Evolutionary conservation across 1,284 basidiomycete species (phyloP).

Genomic region (Microbotryum scabiosae): DNA sequence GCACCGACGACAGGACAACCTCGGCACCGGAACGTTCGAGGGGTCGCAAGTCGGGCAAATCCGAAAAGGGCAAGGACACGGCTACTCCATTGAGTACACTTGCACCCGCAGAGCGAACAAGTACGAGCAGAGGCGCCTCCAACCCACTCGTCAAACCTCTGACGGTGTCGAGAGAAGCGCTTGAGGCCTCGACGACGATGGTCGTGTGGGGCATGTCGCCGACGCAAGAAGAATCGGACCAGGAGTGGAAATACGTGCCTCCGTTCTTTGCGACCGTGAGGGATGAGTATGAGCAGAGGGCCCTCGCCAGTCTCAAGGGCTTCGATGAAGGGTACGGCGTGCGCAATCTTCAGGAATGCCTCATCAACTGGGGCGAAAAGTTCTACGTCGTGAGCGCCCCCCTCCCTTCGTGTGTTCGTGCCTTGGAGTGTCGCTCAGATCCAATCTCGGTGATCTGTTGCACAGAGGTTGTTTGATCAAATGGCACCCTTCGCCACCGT

Average conservation of each 20-base stretch:
- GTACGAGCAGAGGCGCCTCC: not conserved
- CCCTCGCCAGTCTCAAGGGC: constrained; percentile 16
- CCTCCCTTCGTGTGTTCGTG: not conserved
- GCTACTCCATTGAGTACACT: not conserved
- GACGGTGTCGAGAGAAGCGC: constrained; percentile 20
- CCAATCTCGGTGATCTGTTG: not conserved
- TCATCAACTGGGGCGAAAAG: constrained; percentile 23
- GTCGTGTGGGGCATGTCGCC: constrained; percentile 27
- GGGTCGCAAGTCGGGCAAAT: constrained; percentile 6
- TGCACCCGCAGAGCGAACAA: not conserved
- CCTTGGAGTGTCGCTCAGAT: not conserved
- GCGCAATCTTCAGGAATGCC: constrained; percentile 26
- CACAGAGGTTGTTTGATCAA: constrained; percentile 19
- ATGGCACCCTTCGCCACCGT: constrained; percentile 8
- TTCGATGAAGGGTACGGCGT: constrained; percentile 26
- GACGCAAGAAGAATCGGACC: constrained; percentile 1
- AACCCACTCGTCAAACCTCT: constrained; percentile 7
- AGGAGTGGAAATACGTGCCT: constrained; percentile 4
- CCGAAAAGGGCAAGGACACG: constrained; percentile 19
- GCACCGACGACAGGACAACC: not conserved
- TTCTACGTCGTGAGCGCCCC: constrained; percentile 2
- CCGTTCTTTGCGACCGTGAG: constrained; percentile 15
- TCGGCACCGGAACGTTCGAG: not conserved
- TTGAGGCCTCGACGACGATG: constrained; percentile 16
- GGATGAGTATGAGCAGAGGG: constrained; percentile 21